These are phyloP conservation scores for Nidularia pulvinata DNA, from an alignment of 768 basidiomycete species.

Conservation along the genomic window DNA sequence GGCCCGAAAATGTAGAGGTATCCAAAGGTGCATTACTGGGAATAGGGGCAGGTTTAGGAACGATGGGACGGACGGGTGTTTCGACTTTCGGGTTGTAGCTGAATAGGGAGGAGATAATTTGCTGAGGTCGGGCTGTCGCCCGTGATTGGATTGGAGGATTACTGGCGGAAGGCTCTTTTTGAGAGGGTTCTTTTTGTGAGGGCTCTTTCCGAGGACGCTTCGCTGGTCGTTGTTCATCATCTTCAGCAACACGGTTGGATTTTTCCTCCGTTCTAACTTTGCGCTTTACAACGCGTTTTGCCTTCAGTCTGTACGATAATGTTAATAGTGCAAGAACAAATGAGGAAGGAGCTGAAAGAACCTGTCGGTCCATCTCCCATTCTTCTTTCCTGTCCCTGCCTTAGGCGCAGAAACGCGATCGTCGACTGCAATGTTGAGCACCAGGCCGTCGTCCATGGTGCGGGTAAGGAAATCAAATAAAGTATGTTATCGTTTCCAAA, in stretches of 20 bases:
- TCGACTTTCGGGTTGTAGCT: slow-evolving; percentile 77
- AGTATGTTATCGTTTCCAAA: not conserved
- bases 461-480: not conserved
- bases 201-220: slow-evolving; percentile 44
- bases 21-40: slow-evolving; percentile 90
- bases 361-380: slow-evolving; percentile 82
- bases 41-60: slow-evolving; percentile 22
- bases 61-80: slow-evolving; percentile 22
- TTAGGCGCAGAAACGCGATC: slow-evolving; percentile 16
- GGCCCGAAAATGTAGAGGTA: slow-evolving; percentile 76
- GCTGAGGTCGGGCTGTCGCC: slow-evolving; percentile 33
- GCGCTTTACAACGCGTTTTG: slow-evolving; percentile 68
- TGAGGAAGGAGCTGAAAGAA: slow-evolving; percentile 23
- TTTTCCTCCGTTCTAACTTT: slow-evolving; percentile 41
- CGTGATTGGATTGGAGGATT: slow-evolving; percentile 16
- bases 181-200: slow-evolving; percentile 8
- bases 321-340: slow-evolving; percentile 1
- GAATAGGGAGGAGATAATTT: slow-evolving; percentile 90
- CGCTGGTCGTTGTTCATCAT: slow-evolving; percentile 27
- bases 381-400: slow-evolving; percentile 40
- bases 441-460: slow-evolving; percentile 70
- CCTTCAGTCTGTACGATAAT: slow-evolving; percentile 57
- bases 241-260: slow-evolving; percentile 10
- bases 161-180: slow-evolving; percentile 9
- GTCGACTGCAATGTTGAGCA: slow-evolving; percentile 67